Conservation (phyloP, 78 protist genomes). For the Tieghemostelium lacteum region DNA sequence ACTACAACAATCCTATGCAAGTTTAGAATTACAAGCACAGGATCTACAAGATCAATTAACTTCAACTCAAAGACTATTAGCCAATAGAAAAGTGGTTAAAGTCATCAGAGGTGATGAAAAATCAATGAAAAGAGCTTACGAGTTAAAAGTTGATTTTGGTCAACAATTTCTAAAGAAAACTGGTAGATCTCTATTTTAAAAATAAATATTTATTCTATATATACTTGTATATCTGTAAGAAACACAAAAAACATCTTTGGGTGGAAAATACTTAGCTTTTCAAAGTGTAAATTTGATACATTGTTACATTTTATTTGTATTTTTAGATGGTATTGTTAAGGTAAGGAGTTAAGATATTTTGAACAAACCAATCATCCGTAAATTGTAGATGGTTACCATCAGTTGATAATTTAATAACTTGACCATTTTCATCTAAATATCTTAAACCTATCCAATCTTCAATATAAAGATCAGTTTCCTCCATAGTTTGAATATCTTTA, state of each 20-base stretch:
- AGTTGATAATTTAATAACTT: conserved; percentile 34
- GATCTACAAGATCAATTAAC: conserved; percentile 53
- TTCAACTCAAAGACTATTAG: conserved; percentile 48
- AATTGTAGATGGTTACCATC: conserved; percentile 80
- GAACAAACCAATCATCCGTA: conserved; percentile 76
- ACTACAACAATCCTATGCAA: not conserved
- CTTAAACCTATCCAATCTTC: conserved; percentile 84
- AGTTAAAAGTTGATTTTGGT: conserved; percentile 34
- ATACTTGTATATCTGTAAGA: no score
- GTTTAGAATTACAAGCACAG: conserved; percentile 10
- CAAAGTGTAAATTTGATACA: no score
- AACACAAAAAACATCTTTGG: no score
- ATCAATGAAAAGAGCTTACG: conserved; percentile 48
- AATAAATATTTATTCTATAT: no score
- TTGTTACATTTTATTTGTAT: not conserved
- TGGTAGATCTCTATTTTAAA: no score
- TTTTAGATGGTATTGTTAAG: conserved; percentile 19
- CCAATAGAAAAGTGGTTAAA: conserved; percentile 25
- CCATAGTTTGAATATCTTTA: conserved; percentile 42
- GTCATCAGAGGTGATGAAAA: conserved; percentile 59
- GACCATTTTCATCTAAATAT: conserved; percentile 39
- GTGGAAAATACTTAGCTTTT: no score
- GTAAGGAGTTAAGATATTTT: conserved; percentile 69
- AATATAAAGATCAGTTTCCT: conserved; percentile 54
- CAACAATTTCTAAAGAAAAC: conserved; percentile 31